Conservation (phyloP, 164 flowering plant species). For the Chimonanthus salicifolius region DNA sequence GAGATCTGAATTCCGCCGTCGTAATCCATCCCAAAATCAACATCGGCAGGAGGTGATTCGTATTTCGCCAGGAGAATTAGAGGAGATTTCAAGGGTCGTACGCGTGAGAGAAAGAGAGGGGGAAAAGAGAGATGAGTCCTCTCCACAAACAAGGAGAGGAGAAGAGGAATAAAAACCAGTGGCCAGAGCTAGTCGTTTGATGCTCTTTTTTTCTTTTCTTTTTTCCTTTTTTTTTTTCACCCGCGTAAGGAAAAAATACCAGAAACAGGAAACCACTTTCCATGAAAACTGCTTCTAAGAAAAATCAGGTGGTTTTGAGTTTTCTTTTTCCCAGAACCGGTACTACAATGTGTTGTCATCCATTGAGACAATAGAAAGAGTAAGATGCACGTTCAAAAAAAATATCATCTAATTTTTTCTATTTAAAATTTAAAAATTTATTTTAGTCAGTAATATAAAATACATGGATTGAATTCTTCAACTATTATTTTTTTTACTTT, state of each 20-base stretch:
- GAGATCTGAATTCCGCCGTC: conserved; percentile 52
- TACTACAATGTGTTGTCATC: too few relatives aligned
- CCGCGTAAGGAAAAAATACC: not conserved
- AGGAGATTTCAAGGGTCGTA: not conserved
- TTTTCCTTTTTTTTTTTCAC: not conserved
- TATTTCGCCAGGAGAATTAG: conserved; percentile 10
- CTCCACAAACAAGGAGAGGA: conserved; percentile 34
- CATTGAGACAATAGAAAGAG: too few relatives aligned
- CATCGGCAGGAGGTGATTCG: conserved; percentile 21
- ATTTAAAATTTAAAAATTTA: too few relatives aligned
- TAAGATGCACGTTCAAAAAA: too few relatives aligned
- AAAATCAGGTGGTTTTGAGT: conserved; percentile 5
- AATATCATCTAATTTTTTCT: too few relatives aligned
- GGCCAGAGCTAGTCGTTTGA: conserved; percentile 12
- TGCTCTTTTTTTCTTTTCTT: not conserved
- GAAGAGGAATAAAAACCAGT: conserved; percentile 31
- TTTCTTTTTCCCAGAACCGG: not conserved
- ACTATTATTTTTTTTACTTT: too few relatives aligned
- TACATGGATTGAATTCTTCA: too few relatives aligned
- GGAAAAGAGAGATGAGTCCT: conserved; percentile 13
- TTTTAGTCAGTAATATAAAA: too few relatives aligned
- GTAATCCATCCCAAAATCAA: conserved; percentile 35
- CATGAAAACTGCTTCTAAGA: conserved; percentile 3
- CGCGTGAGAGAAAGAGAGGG: conserved; percentile 6
- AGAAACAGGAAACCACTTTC: conserved; percentile 2